These are phyloP conservation scores for Codiaeum variegatum DNA, from an alignment of 441 rosid genomes.

Conservation along the genomic window DNA sequence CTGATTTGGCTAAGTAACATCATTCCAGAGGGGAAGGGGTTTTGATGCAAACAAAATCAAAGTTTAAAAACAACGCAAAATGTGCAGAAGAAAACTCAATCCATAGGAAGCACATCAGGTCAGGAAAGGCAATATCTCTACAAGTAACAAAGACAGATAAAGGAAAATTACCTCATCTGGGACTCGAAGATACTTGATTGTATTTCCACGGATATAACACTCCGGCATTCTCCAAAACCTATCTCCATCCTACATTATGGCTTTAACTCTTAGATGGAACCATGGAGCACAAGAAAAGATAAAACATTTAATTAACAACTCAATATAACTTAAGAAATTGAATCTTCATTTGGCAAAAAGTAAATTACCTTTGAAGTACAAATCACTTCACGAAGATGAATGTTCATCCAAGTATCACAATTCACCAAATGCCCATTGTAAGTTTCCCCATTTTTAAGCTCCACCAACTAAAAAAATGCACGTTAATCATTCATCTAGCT, in stretches of 20 bases:
- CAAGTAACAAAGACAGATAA: background rate
- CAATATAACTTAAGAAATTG: background rate
- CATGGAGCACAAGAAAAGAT: background rate
- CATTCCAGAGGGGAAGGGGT: constrained; percentile 35
- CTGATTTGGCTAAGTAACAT: constrained; percentile 59
- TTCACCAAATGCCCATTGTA: constrained; percentile 81
- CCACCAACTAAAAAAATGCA: constrained; percentile 46
- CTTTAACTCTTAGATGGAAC: constrained; percentile 2
- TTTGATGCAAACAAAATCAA: background rate
- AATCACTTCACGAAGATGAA: constrained; percentile 85
- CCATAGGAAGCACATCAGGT: background rate
- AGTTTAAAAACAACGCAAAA: background rate
- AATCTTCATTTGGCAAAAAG: background rate
- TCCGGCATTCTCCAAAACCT: constrained; percentile 98
- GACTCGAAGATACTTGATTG: constrained; percentile 89
- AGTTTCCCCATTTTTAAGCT: constrained; percentile 83
- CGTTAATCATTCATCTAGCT: background rate
- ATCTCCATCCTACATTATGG: constrained; percentile 77
- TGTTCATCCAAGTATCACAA: constrained; percentile 89
- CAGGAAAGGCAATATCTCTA: background rate
- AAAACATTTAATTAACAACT: background rate
- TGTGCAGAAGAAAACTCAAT: background rate
- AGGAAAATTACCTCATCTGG: constrained; percentile 74
- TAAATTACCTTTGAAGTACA: constrained; percentile 65
- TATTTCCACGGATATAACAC: constrained; percentile 94